A percentile compares a stretch with the other conserved stretches of the same genome.
phyloP scores from a whole-genome alignment of 768 basidiomycete species.

The Kwoniella shandongensis region DNA sequence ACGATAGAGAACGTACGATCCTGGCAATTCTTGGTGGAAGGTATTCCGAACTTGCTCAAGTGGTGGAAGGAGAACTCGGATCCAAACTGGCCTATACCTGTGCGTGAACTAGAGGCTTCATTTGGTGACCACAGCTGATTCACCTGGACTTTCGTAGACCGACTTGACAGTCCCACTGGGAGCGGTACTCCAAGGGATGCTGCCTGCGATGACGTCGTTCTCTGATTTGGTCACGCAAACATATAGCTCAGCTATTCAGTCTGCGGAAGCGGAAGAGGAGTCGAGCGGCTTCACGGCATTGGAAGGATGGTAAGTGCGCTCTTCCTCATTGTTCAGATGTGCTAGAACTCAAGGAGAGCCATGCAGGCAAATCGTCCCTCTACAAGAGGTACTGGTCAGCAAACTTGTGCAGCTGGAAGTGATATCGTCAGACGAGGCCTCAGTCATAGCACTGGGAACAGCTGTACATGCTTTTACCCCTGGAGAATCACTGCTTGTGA shows the following conservation, averaged over 20 bases:
- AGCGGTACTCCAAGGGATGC: not conserved
- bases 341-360: too few relatives aligned
- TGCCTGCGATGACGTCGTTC: not conserved
- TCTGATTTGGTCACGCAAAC: constrained; percentile 3
- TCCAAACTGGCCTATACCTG: constrained; percentile 18
- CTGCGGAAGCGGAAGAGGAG: constrained; percentile 33
- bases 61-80: constrained; percentile 27
- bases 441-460: constrained; percentile 7
- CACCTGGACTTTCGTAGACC: not conserved
- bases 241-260: constrained; percentile 12
- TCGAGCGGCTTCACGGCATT: constrained; percentile 20
- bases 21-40: constrained; percentile 18
- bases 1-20: not conserved
- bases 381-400: constrained; percentile 27
- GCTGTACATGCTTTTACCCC: not conserved
- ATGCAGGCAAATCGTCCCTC: constrained; percentile 18
- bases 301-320: constrained; percentile 37
- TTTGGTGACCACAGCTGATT: not conserved
- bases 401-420: constrained; percentile 23
- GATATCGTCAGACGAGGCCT: constrained; percentile 12
- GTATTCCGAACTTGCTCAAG: constrained; percentile 8
- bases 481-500: constrained; percentile 40
- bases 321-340: too few relatives aligned
- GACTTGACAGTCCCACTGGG: not conserved
- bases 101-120: constrained; percentile 8